Conservation (phyloP, 2,329 filamentous ascomycete species). For the Aureobasidium sp. region DNA sequence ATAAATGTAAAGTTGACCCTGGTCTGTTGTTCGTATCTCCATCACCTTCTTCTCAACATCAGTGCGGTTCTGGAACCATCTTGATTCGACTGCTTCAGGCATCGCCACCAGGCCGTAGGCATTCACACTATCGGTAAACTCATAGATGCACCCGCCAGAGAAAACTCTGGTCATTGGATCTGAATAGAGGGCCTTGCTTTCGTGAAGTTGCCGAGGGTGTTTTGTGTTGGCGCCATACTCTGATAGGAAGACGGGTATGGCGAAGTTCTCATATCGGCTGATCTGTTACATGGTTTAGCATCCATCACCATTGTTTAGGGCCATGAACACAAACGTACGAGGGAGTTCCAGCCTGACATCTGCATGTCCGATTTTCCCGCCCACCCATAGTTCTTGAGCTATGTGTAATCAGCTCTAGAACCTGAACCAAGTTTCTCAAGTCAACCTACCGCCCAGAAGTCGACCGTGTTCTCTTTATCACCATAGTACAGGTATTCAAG, state of each 20-base stretch:
- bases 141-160: conserved; percentile 19
- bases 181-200: conserved; percentile 16
- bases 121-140: conserved; percentile 14
- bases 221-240: conserved; percentile 14
- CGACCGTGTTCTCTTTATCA: not conserved
- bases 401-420: not conserved
- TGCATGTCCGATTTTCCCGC: not conserved
- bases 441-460: conserved; percentile 16
- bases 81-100: not conserved
- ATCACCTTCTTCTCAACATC: not conserved
- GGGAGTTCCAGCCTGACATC: not conserved
- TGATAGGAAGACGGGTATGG: conserved; percentile 14
- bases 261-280: conserved; percentile 2
- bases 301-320: not conserved
- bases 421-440: not conserved
- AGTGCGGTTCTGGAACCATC: not conserved
- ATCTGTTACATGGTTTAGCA: not conserved
- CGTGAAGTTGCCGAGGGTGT: conserved; percentile 10
- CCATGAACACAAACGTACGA: not conserved
- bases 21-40: conserved; percentile 17
- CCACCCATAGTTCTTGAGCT: not conserved
- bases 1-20: conserved; percentile 16
- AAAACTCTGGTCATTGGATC: conserved; percentile 15
- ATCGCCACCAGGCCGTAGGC: conserved; percentile 14
- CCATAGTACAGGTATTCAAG: conserved; percentile 16